Evolutionary conservation across 441 rosid species (phyloP), one percentile per base, ranked within the genome.

Genomic region (Corymbia citriodora): DNA sequence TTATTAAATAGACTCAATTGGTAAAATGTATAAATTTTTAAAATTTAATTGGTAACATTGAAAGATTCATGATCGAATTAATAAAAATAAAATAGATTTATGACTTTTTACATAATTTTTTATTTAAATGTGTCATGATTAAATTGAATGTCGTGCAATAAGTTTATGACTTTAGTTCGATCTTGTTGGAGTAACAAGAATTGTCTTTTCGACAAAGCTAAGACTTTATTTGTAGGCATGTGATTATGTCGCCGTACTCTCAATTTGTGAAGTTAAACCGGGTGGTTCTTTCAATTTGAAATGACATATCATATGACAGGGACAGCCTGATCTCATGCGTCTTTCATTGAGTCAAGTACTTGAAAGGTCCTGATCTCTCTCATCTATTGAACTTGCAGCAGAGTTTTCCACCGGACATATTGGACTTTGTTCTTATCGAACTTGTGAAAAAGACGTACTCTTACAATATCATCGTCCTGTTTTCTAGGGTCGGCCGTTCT

Each of bases 81-180:
- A 40, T 6, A 40, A 40, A 40, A 40, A 40, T 40, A 5, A 0
- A 40, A 40, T 40, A 40, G 5, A 40, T 40, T 40, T 40, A 40
- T 4, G 45, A 40, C 1, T 40, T 40, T 40, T 40, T 40, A 40
- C 6, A 40, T 6, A 40, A 1, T 59, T 59, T 10, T 10, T 14
- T 3, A 17, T 6, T 54, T 54, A 2, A 54, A 54, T 17, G 3
- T 16, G 1, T 33, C 17, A 4, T 0, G 1, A 33, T 18, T 33
- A 3, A 70, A 17, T 70, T 70, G 1, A 2, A 1, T 14, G 2
- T 1, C 2, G 1, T 17, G 17, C 2, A 70, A 29, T 33, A 31
- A 0, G 9, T 31, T 70, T 63, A 29, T 29, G 9, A 63, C 3
- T 0, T 2, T 6, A 10, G 4, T 9, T 36, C 8, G 3, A 36